Evolutionary conservation across 2,329 filamentous ascomycete species (phyloP).

Genomic region (Alternaria sp.): DNA sequence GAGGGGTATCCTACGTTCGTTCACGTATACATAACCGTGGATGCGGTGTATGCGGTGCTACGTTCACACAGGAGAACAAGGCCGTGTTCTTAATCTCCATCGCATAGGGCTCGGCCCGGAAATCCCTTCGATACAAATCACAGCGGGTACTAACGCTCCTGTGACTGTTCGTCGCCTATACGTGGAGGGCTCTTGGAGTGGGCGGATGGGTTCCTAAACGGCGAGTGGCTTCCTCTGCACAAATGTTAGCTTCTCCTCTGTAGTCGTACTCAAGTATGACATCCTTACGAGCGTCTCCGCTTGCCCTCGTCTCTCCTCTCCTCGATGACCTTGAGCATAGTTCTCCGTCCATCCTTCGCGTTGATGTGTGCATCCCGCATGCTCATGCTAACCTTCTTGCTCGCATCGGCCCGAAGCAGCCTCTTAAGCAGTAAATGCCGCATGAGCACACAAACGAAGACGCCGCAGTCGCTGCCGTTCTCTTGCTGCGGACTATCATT

Average conservation of each 20-base stretch:
- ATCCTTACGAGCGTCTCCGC: constrained; percentile 76
- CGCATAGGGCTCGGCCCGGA: not conserved
- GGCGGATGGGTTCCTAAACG: constrained; percentile 38
- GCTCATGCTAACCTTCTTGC: constrained; percentile 92
- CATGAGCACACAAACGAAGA: constrained; percentile 96
- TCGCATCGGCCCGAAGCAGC: constrained; percentile 77
- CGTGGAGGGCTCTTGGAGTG: constrained; percentile 47
- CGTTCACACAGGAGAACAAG: not conserved
- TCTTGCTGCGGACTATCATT: constrained; percentile 88
- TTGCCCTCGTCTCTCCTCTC: constrained; percentile 86
- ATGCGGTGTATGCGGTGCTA: not conserved
- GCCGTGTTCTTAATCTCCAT: not conserved
- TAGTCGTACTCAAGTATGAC: not conserved
- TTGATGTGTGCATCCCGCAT: constrained; percentile 86
- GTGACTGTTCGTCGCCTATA: constrained; percentile 44
- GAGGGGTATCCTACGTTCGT: not conserved
- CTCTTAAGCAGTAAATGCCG: constrained; percentile 87
- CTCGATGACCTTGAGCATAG: constrained; percentile 91
- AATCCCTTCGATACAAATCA: not conserved
- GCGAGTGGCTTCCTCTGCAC: constrained; percentile 42
- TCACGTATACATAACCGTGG: not conserved
- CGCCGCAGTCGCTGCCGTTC: constrained; percentile 91
- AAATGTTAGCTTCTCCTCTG: not conserved
- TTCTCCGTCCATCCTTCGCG: constrained; percentile 78
- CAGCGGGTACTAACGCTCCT: constrained; percentile 10